A percentile compares a stretch with the other conserved stretches of the same genome.
phyloP scores from a whole-genome alignment of 495 filamentous ascomycete genomes.

The Friedmanniomyces endolithicus region DNA sequence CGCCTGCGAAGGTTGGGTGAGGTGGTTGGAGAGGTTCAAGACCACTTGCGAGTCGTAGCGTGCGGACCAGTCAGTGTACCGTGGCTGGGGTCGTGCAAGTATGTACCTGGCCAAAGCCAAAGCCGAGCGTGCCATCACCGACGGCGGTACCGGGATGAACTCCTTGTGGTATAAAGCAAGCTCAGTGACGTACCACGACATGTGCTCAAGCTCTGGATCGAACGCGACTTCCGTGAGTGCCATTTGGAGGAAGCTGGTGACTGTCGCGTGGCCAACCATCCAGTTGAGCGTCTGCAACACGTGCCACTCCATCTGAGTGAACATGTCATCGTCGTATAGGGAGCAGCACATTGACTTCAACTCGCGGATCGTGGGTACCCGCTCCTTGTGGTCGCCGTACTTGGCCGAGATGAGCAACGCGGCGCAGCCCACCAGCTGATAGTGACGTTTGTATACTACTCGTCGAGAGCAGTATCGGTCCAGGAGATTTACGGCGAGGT shows the following conservation, averaged over 20 bases:
- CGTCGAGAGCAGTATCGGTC: slow-evolving; percentile 95
- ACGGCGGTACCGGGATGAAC: slow-evolving; percentile 81
- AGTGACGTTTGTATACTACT: slow-evolving; percentile 99
- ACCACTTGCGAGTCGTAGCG: slow-evolving; percentile 68
- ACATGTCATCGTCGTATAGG: slow-evolving; percentile 98
- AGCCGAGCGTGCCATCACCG: slow-evolving; percentile 77
- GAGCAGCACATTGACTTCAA: slow-evolving; percentile 98
- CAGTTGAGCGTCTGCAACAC: slow-evolving; percentile 95
- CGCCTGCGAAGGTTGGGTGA: slow-evolving; percentile 76
- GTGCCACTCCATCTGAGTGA: slow-evolving; percentile 99
- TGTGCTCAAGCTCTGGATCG: slow-evolving; percentile 82
- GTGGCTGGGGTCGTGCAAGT: slow-evolving; percentile 62
- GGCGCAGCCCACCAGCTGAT: slow-evolving; percentile 93
- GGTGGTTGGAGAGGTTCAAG: slow-evolving; percentile 69
- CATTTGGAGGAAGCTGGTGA: slow-evolving; percentile 81
- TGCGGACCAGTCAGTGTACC: slow-evolving; percentile 65
- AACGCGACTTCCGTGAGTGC: slow-evolving; percentile 47
- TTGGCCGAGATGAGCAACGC: slow-evolving; percentile 94
- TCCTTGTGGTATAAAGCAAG: slow-evolving; percentile 92
- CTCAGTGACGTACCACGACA: slow-evolving; percentile 87
- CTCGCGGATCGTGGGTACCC: slow-evolving; percentile 88
- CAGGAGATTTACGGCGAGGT: slow-evolving; percentile 90
- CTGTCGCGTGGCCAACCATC: slow-evolving; percentile 89
- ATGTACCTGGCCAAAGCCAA: slow-evolving; percentile 80
- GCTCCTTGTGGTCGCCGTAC: slow-evolving; percentile 96